These are phyloP conservation scores for Arabidopsis hybrid DNA, from an alignment of 441 rosid species.

Conservation along the genomic window DNA sequence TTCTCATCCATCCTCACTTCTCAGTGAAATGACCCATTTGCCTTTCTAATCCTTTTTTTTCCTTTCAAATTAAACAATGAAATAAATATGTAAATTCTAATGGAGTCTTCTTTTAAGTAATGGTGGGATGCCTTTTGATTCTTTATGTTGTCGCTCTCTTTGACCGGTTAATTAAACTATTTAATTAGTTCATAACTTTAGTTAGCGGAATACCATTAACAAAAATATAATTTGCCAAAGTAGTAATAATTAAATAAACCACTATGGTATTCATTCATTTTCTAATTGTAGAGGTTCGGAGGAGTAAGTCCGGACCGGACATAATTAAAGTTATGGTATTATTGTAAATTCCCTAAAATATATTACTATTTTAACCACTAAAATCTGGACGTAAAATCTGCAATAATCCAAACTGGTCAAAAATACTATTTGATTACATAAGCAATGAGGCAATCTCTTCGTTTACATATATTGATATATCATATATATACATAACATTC, in stretches of 20 bases:
- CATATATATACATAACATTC: not conserved
- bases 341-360: not conserved
- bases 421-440: slow-evolving; percentile 1
- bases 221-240: slow-evolving; percentile 4
- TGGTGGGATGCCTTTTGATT: slow-evolving; percentile 36
- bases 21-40: not conserved
- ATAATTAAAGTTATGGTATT: not conserved
- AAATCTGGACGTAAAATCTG: not conserved
- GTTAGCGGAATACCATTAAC: not conserved
- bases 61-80: slow-evolving; percentile 11
- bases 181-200: slow-evolving; percentile 19
- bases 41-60: slow-evolving; percentile 13
- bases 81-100: not conserved
- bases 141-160: slow-evolving; percentile 42
- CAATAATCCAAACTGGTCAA: not conserved
- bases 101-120: slow-evolving; percentile 24
- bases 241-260: slow-evolving; percentile 1
- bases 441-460: not conserved
- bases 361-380: not conserved
- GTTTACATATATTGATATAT: not conserved
- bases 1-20: slow-evolving; percentile 22
- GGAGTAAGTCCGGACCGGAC: not conserved
- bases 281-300: not conserved
- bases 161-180: slow-evolving; percentile 34
- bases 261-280: slow-evolving; percentile 13